Conservation (phyloP, 306 rosid genomes). For the Vicia faba region DNA sequence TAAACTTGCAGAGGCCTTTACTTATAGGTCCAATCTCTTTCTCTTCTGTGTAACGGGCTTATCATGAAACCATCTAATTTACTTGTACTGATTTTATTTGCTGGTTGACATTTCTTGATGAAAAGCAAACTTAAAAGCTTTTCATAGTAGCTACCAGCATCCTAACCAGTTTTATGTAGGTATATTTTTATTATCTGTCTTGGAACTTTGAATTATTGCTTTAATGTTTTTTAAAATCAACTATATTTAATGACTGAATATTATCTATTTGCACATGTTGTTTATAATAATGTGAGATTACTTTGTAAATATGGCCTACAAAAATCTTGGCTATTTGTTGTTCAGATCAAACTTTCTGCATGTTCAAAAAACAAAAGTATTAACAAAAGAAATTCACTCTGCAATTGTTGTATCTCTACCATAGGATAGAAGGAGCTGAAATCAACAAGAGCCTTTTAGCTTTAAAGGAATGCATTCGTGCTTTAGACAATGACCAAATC, state of each 20-base stretch:
- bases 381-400: slow-evolving; percentile 26
- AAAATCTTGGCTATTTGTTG: slow-evolving; percentile 1
- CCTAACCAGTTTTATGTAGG: neutral
- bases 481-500: slow-evolving; percentile 95
- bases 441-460: slow-evolving; percentile 98
- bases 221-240: slow-evolving; percentile 11
- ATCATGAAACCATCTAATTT: slow-evolving; percentile 19
- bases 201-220: slow-evolving; percentile 15
- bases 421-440: slow-evolving; percentile 98
- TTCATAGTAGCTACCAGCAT: neutral
- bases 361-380: slow-evolving; percentile 15
- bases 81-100: neutral
- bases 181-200: neutral
- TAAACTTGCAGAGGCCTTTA: neutral
- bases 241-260: neutral
- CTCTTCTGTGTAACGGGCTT: neutral
- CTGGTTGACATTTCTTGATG: neutral
- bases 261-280: slow-evolving; percentile 9
- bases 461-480: slow-evolving; percentile 97
- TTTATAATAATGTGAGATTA: neutral
- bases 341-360: slow-evolving; percentile 16
- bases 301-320: neutral
- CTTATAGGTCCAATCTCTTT: neutral
- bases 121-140: neutral
- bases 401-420: slow-evolving; percentile 24